Evolutionary conservation across 129 eudicot genomes (phyloP).

Genomic region (Daucus carota): DH1_v3.0 NC_030382.2:35355501-35356000

Average conservation of each 20-base stretch:
- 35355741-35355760: neutral
- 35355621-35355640: neutral
- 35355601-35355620: neutral
- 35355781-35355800: neutral
- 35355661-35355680: neutral
- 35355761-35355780: neutral
- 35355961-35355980: neutral
- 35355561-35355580: conserved; percentile 82
- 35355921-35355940: conserved; percentile 73
- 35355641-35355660: neutral
- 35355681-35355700: neutral
- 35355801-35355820: neutral
- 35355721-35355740: neutral
- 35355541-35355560: conserved; percentile 99
- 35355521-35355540: conserved; percentile 99
- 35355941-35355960: conserved; percentile 85
- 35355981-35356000: neutral
- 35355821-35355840: neutral
- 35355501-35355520: conserved; percentile 98
- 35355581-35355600: neutral
- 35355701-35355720: neutral
- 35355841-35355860: neutral
- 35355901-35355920: conserved; percentile 99
- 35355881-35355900: conserved; percentile 94
- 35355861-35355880: neutral